phyloP scores from a whole-genome alignment of 23 red algal species.

The Gracilaria domingensis region DNA sequence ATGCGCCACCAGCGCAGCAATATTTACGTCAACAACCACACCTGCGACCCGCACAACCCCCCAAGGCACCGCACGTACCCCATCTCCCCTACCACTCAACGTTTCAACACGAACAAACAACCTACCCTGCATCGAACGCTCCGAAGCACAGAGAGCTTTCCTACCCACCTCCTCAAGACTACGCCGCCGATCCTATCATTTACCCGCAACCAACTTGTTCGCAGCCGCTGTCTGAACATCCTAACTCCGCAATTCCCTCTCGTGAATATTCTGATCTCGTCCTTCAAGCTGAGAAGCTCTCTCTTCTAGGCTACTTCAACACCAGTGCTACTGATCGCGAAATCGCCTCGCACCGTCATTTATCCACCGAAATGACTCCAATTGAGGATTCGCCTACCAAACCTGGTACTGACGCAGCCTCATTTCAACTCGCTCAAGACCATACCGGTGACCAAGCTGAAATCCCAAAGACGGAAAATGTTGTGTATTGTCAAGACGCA shows the following conservation, averaged over 20 bases:
- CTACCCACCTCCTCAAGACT: constrained; percentile 8
- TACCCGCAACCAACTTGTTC: constrained; percentile 14
- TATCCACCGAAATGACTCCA: constrained; percentile 7
- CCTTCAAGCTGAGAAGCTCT: not conserved
- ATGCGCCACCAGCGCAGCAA: constrained; percentile 14
- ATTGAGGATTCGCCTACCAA: not conserved
- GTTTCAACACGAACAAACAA: not conserved
- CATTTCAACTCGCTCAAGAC: not conserved
- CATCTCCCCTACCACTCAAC: not conserved
- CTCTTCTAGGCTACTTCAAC: constrained; percentile 14
- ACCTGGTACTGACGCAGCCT: not conserved
- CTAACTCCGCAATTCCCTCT: not conserved
- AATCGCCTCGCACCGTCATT: not conserved
- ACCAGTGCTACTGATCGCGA: not conserved
- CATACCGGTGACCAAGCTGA: not conserved
- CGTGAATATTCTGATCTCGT: not conserved
- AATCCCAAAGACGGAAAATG: not conserved
- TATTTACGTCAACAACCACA: constrained; percentile 32
- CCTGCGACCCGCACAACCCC: not conserved
- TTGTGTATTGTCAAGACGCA: constrained; percentile 31
- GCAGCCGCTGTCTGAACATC: not conserved
- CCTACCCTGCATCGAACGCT: not conserved
- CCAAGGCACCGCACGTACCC: not conserved
- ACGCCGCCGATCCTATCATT: not conserved
- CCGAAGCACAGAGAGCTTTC: not conserved